phyloP scores from a whole-genome alignment of 2,329 filamentous ascomycete species.

The Fusarium agapanthi region DNA sequence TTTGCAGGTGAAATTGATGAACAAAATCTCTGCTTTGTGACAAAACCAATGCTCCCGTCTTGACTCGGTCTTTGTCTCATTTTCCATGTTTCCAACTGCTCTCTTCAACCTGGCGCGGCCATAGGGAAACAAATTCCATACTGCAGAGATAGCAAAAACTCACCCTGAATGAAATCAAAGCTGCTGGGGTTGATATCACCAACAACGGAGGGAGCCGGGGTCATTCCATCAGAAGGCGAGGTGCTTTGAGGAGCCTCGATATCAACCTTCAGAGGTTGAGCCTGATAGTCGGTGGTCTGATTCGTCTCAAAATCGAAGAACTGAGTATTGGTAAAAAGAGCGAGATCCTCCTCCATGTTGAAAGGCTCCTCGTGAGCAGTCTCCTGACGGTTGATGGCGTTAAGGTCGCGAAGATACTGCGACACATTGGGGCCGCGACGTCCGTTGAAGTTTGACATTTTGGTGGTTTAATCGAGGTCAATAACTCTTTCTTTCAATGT shows the following conservation, averaged over 20 bases:
- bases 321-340: slow-evolving; percentile 82
- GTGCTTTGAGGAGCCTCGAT: slow-evolving; percentile 46
- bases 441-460: slow-evolving; percentile 78
- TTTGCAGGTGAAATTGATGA: neutral
- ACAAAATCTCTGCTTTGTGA: neutral
- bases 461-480: slow-evolving; percentile 3
- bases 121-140: neutral
- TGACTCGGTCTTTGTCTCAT: neutral
- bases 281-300: slow-evolving; percentile 66
- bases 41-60: neutral
- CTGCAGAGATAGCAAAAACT: slow-evolving; percentile 42
- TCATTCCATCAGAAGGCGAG: slow-evolving; percentile 50
- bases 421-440: slow-evolving; percentile 87
- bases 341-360: slow-evolving; percentile 75
- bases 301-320: slow-evolving; percentile 81
- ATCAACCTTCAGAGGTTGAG: slow-evolving; percentile 57
- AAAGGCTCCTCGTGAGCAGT: slow-evolving; percentile 63
- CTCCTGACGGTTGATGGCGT: slow-evolving; percentile 73
- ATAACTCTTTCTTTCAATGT: neutral
- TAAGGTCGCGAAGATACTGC: slow-evolving; percentile 87
- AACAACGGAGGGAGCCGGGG: slow-evolving; percentile 52
- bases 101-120: neutral
- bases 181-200: slow-evolving; percentile 53
- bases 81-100: neutral
- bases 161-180: slow-evolving; percentile 62